These are phyloP conservation scores for Saccharomyces hybrid DNA, from an alignment of 1,139 yeast species.

Conservation along the genomic window DNA sequence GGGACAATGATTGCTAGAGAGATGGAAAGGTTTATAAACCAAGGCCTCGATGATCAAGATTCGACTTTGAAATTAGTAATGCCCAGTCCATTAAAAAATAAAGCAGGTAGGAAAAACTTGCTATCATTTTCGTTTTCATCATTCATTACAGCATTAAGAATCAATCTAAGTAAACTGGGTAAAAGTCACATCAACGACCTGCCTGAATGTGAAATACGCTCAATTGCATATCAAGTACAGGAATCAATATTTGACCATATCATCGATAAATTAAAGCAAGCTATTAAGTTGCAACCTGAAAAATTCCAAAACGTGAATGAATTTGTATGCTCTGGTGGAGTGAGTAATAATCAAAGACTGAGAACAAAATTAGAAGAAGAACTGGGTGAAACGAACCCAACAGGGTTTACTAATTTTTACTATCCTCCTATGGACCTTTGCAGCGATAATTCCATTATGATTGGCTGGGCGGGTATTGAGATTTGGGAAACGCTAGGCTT, in stretches of 20 bases:
- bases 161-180: constrained; percentile 22
- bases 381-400: constrained; percentile 20
- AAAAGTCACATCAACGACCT: constrained; percentile 9
- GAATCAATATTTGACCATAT: constrained; percentile 64
- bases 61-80: constrained; percentile 16
- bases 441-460: constrained; percentile 95
- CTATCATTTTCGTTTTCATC: constrained; percentile 72
- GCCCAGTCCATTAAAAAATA: constrained; percentile 48
- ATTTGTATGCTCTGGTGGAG: constrained; percentile 89
- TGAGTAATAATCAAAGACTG: constrained; percentile 64
- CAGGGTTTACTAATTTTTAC: constrained; percentile 35
- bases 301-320: constrained; percentile 41
- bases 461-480: constrained; percentile 94
- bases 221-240: constrained; percentile 59
- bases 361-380: constrained; percentile 43
- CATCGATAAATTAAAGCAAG: constrained; percentile 51
- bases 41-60: constrained; percentile 26
- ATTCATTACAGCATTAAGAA: constrained; percentile 52
- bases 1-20: constrained; percentile 87
- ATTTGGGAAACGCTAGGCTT: constrained; percentile 48
- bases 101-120: constrained; percentile 38
- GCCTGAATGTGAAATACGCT: constrained; percentile 23
- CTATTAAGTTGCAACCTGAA: constrained; percentile 39
- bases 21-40: constrained; percentile 51
- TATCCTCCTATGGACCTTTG: constrained; percentile 72